Evolutionary conservation across 176 grass and related monocot species (phyloP).

Genomic region (Cenchrus purpureus): DNA sequence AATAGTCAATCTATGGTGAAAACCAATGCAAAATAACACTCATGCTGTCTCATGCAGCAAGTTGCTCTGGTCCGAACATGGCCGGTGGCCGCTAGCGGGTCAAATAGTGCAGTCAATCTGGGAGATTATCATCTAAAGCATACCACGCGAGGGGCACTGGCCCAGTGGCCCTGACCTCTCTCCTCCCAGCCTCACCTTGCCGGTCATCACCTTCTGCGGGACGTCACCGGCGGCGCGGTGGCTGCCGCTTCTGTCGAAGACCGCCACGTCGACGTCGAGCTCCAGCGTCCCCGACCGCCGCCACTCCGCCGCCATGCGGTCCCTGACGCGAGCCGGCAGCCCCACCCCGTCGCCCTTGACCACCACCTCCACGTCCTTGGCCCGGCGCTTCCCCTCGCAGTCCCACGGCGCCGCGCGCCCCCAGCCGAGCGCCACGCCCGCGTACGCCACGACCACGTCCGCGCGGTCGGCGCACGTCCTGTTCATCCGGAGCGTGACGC

Average conservation of each 20-base stretch:
- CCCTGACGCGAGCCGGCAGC: not conserved
- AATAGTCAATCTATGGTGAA: not conserved
- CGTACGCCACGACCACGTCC: slow-evolving; percentile 20
- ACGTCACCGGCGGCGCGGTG: not conserved
- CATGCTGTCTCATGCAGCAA: not conserved
- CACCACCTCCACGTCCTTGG: not conserved
- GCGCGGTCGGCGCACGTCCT: slow-evolving; percentile 1
- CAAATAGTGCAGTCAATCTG: too few species aligned
- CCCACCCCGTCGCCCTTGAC: slow-evolving; percentile 20
- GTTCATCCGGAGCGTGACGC: not conserved
- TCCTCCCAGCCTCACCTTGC: not conserved
- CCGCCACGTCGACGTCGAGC: slow-evolving; percentile 29
- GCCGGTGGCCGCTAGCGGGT: not conserved
- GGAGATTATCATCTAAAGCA: not conserved
- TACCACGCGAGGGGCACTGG: not conserved
- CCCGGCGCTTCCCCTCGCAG: slow-evolving; percentile 1
- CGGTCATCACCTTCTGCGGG: slow-evolving; percentile 1
- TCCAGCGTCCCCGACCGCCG: not conserved
- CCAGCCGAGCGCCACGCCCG: slow-evolving; percentile 31
- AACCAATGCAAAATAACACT: not conserved
- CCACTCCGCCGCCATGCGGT: slow-evolving; percentile 28
- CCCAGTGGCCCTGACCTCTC: not conserved
- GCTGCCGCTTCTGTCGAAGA: not conserved
- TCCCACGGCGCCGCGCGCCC: slow-evolving; percentile 15
- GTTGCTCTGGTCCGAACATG: not conserved